Conservation (phyloP, 805 yeast species). For the Yamadazyma philogaea region DNA sequence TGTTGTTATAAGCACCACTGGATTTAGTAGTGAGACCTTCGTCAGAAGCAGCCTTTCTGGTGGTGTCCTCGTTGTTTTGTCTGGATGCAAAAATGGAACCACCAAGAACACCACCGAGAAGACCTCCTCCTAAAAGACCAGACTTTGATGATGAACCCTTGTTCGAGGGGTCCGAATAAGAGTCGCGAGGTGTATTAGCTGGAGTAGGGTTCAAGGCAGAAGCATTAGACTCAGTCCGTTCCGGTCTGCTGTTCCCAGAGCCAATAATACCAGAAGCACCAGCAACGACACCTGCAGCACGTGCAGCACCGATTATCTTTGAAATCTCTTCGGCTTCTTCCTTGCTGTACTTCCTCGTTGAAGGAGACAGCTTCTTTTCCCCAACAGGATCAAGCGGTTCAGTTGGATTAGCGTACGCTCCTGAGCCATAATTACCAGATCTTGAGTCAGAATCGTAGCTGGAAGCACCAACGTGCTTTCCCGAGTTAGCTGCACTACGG, state of each 20-base stretch:
- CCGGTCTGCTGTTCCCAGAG: background rate
- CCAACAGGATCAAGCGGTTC: slow-evolving; percentile 6
- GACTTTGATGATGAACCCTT: background rate
- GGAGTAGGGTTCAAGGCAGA: slow-evolving; percentile 6
- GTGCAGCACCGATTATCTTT: slow-evolving; percentile 9
- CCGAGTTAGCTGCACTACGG: slow-evolving; percentile 63
- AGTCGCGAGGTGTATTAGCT: background rate
- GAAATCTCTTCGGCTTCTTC: slow-evolving; percentile 5
- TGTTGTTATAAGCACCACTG: slow-evolving; percentile 6
- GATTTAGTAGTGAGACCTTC: slow-evolving; percentile 1
- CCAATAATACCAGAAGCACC: background rate
- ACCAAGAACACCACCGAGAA: slow-evolving; percentile 7
- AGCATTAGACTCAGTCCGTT: background rate
- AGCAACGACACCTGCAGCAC: slow-evolving; percentile 9
- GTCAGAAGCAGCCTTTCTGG: background rate
- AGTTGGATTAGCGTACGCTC: slow-evolving; percentile 8
- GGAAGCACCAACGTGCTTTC: background rate
- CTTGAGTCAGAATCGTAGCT: background rate
- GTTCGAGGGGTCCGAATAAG: background rate
- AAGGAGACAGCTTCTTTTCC: background rate
- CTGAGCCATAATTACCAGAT: background rate
- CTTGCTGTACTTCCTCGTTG: background rate
- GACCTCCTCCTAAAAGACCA: slow-evolving; percentile 5
- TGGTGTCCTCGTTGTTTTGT: background rate
- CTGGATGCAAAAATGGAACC: slow-evolving; percentile 4